Base-by-base conservation (phyloP, 2,329 filamentous ascomycete species). In the Hysterium pulicare region DNA sequence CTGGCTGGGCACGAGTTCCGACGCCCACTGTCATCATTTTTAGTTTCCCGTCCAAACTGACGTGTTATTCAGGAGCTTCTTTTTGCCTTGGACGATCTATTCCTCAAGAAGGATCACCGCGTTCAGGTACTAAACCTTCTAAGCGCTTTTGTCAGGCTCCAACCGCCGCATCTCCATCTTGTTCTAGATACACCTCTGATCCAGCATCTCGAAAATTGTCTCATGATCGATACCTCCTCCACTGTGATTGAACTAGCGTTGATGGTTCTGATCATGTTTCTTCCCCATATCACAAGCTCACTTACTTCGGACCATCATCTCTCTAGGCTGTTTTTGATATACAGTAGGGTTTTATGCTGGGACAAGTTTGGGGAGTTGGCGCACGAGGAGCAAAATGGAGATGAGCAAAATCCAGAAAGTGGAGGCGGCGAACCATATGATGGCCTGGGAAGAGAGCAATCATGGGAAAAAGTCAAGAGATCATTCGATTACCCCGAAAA, bases 271-370 rank as follows among this genome's bases (percentile, higher is more conserved):
- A 84, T 87, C 50, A 93, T 93, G 87, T 80, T 91, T 21, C 66
- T 93, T 38, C 87, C 87, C 2, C 86, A 90, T 58, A 87, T 91
- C 64, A 87, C 87, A 1, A 83, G 79, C 52, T 83, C 84, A 2
- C 68, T 90, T 11, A 80, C 82, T 2, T 75, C 79, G 1, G 58
- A 64, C 19, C 56, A 64, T 20, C 78, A 84, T 57, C 73, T 93
- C 5, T 83, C 86, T 22, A 79, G 81, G 16, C 71, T 93, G 15
- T 93, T 91, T 73, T 84, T 90, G 47, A 83, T 93, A 40, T 93
- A 93, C 62, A 86, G 84, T 41, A 76, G 88, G 37, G 67, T 91
- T 33, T 69, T 93, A 0, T 93, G 90, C 58, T 93, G 87, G 86
- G 84, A 90, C 52, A 73, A 72, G 46, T 70, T 75, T 47, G 71